Percentiles rank a stretch among this genome's conserved stretches.
Conservation (phyloP, 2,329 filamentous ascomycete genomes). For the Cladosporium sp. region DNA sequence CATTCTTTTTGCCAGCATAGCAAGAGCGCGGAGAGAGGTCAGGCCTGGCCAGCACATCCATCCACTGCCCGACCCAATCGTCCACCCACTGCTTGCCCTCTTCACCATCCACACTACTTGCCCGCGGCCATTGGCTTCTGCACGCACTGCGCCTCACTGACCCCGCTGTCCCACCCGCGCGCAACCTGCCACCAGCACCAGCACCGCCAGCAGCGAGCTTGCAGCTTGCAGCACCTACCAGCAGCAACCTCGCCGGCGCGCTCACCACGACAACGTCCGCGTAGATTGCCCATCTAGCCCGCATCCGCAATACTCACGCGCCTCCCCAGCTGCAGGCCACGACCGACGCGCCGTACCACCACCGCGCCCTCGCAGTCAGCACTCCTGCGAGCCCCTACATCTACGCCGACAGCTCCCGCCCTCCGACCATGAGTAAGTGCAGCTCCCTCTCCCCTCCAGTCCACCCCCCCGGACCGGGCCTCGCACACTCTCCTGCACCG, state of each 20-base stretch:
- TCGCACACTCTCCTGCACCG: neutral
- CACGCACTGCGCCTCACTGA: conserved; percentile 8
- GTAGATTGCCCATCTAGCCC: neutral
- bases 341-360: too few species aligned
- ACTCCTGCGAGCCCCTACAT: neutral
- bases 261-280: neutral
- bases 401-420: neutral
- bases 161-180: neutral
- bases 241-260: too few species aligned
- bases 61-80: neutral
- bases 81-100: neutral
- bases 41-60: conserved; percentile 7
- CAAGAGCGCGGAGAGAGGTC: neutral
- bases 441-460: conserved; percentile 2
- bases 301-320: neutral
- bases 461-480: neutral
- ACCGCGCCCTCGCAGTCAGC: neutral
- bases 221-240: too few species aligned
- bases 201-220: neutral
- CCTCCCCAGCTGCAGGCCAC: neutral
- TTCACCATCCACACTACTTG: neutral
- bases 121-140: conserved; percentile 1
- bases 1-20: neutral
- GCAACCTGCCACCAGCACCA: neutral
- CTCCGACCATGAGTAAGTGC: conserved; percentile 10